Conservation (phyloP, 257 asterid genomes). For the Solanum corneliomulleri region DNA sequence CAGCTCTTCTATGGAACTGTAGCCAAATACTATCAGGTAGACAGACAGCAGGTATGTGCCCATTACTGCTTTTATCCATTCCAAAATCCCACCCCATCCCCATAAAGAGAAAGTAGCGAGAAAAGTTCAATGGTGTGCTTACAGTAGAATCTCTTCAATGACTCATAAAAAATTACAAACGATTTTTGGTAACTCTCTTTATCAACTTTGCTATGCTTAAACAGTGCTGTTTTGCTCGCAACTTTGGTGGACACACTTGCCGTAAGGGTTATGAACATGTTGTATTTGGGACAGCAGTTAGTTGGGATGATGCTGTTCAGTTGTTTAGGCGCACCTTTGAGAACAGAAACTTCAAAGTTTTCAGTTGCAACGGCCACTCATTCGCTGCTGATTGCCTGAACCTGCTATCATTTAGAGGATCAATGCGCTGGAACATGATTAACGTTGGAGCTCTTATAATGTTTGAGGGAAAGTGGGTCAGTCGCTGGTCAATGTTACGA, state of each 20-base stretch:
- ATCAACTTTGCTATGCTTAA: neutral
- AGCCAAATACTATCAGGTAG: slow-evolving; percentile 75
- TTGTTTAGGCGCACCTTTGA: slow-evolving; percentile 39
- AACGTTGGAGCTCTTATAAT: slow-evolving; percentile 49
- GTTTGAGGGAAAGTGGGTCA: slow-evolving; percentile 63
- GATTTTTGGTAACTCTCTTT: neutral
- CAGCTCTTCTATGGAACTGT: slow-evolving; percentile 58
- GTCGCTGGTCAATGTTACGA: slow-evolving; percentile 34
- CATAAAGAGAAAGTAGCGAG: neutral
- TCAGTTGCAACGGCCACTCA: slow-evolving; percentile 82
- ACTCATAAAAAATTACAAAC: neutral
- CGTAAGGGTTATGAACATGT: slow-evolving; percentile 46
- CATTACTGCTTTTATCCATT: neutral
- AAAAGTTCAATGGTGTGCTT: neutral
- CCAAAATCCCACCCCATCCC: neutral
- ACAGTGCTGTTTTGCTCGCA: slow-evolving; percentile 79
- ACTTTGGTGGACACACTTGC: slow-evolving; percentile 63
- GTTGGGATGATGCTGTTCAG: slow-evolving; percentile 79
- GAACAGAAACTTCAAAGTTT: slow-evolving; percentile 61
- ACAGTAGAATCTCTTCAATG: neutral
- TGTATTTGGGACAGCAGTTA: slow-evolving; percentile 52
- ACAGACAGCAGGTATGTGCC: slow-evolving; percentile 58
- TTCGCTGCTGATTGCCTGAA: slow-evolving; percentile 64
- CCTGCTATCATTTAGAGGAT: slow-evolving; percentile 52
- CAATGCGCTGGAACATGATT: slow-evolving; percentile 83